Base-by-base conservation (phyloP, 1,284 basidiomycete species). In the Pseudozyma flocculosa region DNA sequence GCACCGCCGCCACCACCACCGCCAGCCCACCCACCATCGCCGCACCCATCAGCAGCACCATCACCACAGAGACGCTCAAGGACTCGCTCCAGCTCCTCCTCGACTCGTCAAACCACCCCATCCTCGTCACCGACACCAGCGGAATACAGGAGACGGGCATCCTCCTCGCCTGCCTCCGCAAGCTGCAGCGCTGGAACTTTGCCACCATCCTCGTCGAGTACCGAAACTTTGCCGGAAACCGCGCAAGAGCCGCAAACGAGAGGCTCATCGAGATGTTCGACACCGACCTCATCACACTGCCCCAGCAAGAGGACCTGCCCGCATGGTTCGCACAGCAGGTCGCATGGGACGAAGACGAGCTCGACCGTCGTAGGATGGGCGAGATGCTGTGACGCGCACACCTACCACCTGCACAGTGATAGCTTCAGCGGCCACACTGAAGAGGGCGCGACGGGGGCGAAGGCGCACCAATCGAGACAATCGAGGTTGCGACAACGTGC, bases 241-340 rank as follows among this genome's bases (percentile, higher is more conserved):
- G 67, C 3, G 54, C 73, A 2, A 56, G 73, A 18, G 63, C 68
- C 11, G 60, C 70, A 1, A 72, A 75, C 43, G 75, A 77, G 45
- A 41, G 73, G 11, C 76, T 77, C 50, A 65, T 77, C 40, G 75
- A 77, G 44, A 73, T 72, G 69, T 76, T 75, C 46, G 75, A 76
- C 47, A 68, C 70, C 0, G 75, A 76, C 41, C 51, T 75, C 10
- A 60, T 75, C 26, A 61, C 70, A 3, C 57, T 61, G 29, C 74
- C 74, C 2, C 65, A 68, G 1, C 11, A 40, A 2, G 61, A 67
- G 2, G 39, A 21, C 13, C 24, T 73, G 34, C 73, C 74, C 14
- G 50, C 45, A 14, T 76, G 71, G 71, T 73, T 72, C 40, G 44
- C 40, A 11, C 53, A 72, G n/a, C 61, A 68, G 36, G 26, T 68